Evolutionary conservation across 2,329 filamentous ascomycete genomes (phyloP).

Genomic region (Onygena corvina): DNA sequence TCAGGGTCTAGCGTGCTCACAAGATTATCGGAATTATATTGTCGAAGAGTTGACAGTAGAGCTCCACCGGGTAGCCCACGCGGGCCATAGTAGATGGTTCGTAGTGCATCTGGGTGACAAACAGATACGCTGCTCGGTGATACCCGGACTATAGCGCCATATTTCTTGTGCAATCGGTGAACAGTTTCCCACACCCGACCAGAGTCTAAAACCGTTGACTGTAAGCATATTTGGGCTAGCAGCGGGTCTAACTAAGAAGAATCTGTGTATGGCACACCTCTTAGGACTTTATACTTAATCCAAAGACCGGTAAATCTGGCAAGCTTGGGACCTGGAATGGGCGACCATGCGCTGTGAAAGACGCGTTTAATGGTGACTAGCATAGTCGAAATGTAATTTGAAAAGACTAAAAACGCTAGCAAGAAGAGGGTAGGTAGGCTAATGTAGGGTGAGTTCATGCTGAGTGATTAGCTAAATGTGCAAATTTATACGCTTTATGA

Average conservation of each 20-base stretch:
- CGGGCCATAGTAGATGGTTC: constrained; percentile 15
- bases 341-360: constrained; percentile 10
- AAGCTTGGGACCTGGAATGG: constrained; percentile 15
- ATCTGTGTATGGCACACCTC: constrained; percentile 7
- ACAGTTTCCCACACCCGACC: constrained; percentile 2
- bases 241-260: not conserved
- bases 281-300: constrained; percentile 12
- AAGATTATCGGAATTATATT: constrained; percentile 15
- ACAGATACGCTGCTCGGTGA: constrained; percentile 14
- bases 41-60: constrained; percentile 11
- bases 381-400: constrained; percentile 2
- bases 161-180: constrained; percentile 12
- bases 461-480: not conserved
- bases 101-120: constrained; percentile 15
- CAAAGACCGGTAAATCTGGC: constrained; percentile 15
- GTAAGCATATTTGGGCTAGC: not conserved
- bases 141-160: constrained; percentile 15
- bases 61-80: constrained; percentile 11
- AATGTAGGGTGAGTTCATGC: not conserved
- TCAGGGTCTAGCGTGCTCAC: constrained; percentile 15
- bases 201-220: not conserved
- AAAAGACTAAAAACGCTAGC: not conserved
- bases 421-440: not conserved
- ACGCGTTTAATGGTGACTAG: constrained; percentile 1
- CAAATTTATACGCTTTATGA: not conserved